These are phyloP conservation scores for Polygonum maritimum DNA, from an alignment of 148 eudicot species.

Conservation along the genomic window DNA sequence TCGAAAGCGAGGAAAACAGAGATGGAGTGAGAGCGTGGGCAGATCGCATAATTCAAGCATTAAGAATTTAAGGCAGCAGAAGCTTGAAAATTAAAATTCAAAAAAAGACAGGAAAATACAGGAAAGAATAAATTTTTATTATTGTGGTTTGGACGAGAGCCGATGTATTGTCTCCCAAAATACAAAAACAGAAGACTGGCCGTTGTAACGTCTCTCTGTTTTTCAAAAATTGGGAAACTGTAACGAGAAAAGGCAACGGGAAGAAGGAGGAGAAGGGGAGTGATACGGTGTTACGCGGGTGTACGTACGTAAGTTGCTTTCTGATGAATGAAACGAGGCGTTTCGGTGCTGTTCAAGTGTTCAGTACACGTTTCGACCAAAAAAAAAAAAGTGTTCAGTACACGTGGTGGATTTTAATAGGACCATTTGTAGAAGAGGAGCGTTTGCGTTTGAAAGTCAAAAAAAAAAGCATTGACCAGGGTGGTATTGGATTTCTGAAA, in stretches of 20 bases:
- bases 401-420: neutral
- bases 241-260: neutral
- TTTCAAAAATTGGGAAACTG: neutral
- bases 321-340: neutral
- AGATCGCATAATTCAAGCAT: neutral
- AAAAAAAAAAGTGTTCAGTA: too few species aligned
- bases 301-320: neutral
- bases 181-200: neutral
- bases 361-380: too few species aligned
- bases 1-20: neutral
- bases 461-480: neutral
- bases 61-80: neutral
- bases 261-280: neutral
- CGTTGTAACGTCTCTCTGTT: constrained; percentile 7
- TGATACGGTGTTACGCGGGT: constrained; percentile 5
- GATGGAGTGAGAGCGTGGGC: neutral
- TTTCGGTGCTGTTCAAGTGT: neutral
- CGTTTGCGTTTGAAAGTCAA: neutral
- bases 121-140: neutral
- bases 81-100: neutral
- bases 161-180: neutral
- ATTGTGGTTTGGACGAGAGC: constrained; percentile 2
- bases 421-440: neutral
- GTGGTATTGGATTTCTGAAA: neutral
- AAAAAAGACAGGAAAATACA: neutral